A percentile compares a stretch with the other conserved stretches of the same genome.
Conservation (phyloP, 2,329 filamentous ascomycete species). For the Myriosclerotinia duriaeana region DNA sequence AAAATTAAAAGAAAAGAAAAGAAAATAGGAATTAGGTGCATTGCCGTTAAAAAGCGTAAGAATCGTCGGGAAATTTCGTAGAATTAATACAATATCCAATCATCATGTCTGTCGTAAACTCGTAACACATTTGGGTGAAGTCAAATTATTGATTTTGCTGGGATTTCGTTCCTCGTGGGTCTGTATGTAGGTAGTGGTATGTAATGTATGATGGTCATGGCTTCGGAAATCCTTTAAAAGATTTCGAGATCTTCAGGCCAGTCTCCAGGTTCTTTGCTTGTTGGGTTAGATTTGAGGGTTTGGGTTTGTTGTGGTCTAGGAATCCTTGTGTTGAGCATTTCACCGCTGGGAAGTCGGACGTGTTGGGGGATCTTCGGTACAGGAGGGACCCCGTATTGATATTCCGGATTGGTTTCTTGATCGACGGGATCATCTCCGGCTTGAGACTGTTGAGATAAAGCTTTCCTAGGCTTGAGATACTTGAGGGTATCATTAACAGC, state of each 20-base stretch:
- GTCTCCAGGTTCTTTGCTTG: slow-evolving; percentile 13
- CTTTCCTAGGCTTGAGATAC: slow-evolving; percentile 26
- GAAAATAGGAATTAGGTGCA: not conserved
- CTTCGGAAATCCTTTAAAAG: slow-evolving; percentile 5
- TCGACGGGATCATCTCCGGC: slow-evolving; percentile 1
- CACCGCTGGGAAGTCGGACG: slow-evolving; percentile 28
- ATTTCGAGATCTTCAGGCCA: slow-evolving; percentile 25
- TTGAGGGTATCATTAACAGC: slow-evolving; percentile 27
- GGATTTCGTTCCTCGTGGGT: not conserved
- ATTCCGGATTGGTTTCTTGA: not conserved
- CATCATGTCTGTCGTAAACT: slow-evolving; percentile 24
- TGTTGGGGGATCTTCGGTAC: slow-evolving; percentile 35
- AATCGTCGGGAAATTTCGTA: slow-evolving; percentile 16
- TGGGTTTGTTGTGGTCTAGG: not conserved
- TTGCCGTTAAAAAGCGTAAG: slow-evolving; percentile 18
- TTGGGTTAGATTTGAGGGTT: not conserved
- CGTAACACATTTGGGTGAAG: slow-evolving; percentile 22
- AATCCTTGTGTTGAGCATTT: slow-evolving; percentile 8
- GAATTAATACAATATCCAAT: slow-evolving; percentile 24
- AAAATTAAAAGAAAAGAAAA: not conserved
- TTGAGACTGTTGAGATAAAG: slow-evolving; percentile 26
- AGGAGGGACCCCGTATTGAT: slow-evolving; percentile 30
- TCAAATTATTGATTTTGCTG: slow-evolving; percentile 13
- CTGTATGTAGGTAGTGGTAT: slow-evolving; percentile 1
- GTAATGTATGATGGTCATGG: not conserved